Base-by-base conservation (phyloP, 169 alveolate species). In the Cystoisospora suis region DNA sequence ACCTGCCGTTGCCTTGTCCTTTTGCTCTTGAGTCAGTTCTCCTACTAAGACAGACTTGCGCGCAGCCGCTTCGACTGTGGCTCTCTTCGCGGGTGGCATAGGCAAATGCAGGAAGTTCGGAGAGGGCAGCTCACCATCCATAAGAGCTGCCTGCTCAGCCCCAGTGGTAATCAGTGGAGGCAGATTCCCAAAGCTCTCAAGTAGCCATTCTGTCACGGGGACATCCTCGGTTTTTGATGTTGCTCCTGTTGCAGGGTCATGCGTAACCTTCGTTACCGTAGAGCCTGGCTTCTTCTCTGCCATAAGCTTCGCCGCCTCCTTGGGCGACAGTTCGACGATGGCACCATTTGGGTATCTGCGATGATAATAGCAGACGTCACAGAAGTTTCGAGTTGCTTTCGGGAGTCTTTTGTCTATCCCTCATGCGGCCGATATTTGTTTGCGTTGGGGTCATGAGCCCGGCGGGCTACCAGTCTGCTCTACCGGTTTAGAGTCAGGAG, bases 261-360 rank as follows among this genome's bases (percentile, higher is more conserved):
- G 42, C 23, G 32, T 0, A 17, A 72, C n/a, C 27, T 72, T 34
- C 29, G 46, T 40, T 6, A 72, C 83, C 1, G 83, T 72, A 3
- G 12, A 34, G 2, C 58, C 58, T 1, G 83, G 42, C 83, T 40
- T 34, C 53, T 27, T 4, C 56, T 34, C 56, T 1, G 83, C 56
- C 36, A 38, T n/a, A 3, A 72, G 46, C 56, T 72, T 34, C 36
- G 83, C 83, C 3, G 83, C 58, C 56, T 72, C 83, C 56, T 72
- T 72, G 15, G 83, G 83, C 17, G 3, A 23, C 47, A 72, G 23
- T 17, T 72, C 83, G 53, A n/a, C 15, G 45, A 72, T 72, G 58
- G 83, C 83, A 3, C 83, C 83, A 38, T 40, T 38, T 29, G 83
- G 53, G 20, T 72, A 72, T 34, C 83, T 72, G 17, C 3, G 29